Conservation (phyloP, 2,329 filamentous ascomycete species). For the Rhytidhysteron rufulum region DNA sequence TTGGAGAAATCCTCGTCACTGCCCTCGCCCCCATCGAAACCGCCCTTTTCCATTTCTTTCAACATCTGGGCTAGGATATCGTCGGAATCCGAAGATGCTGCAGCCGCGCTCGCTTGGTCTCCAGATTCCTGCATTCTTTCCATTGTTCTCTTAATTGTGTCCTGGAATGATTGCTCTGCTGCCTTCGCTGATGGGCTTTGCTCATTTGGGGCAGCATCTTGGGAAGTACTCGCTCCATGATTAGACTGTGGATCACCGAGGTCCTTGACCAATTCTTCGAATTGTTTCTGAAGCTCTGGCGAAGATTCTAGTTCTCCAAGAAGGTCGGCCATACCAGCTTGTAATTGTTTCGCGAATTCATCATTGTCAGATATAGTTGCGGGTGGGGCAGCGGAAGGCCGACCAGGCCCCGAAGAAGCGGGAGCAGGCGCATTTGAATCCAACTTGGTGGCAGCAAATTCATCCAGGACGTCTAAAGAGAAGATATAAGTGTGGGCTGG, state of each 20-base stretch:
- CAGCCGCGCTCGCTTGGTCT: slow-evolving; percentile 74
- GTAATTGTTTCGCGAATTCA: slow-evolving; percentile 80
- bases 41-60: slow-evolving; percentile 74
- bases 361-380: slow-evolving; percentile 52
- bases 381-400: slow-evolving; percentile 24
- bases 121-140: slow-evolving; percentile 91
- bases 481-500: not conserved
- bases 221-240: slow-evolving; percentile 25
- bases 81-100: slow-evolving; percentile 56
- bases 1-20: slow-evolving; percentile 86
- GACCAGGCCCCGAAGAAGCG: slow-evolving; percentile 36
- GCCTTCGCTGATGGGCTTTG: slow-evolving; percentile 28
- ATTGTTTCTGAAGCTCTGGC: slow-evolving; percentile 70
- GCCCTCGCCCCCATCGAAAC: slow-evolving; percentile 49
- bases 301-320: slow-evolving; percentile 63
- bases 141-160: slow-evolving; percentile 91
- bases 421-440: slow-evolving; percentile 42
- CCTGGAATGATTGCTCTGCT: slow-evolving; percentile 73
- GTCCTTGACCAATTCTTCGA: slow-evolving; percentile 73
- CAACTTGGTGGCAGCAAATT: slow-evolving; percentile 70
- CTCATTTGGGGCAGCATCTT: slow-evolving; percentile 27
- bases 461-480: slow-evolving; percentile 81
- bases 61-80: slow-evolving; percentile 91
- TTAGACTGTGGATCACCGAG: slow-evolving; percentile 53
- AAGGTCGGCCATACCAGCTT: slow-evolving; percentile 82